Evolutionary conservation across 192 early-diverging fungal genomes (phyloP).

Genomic region (Coemansia sp.): DNA sequence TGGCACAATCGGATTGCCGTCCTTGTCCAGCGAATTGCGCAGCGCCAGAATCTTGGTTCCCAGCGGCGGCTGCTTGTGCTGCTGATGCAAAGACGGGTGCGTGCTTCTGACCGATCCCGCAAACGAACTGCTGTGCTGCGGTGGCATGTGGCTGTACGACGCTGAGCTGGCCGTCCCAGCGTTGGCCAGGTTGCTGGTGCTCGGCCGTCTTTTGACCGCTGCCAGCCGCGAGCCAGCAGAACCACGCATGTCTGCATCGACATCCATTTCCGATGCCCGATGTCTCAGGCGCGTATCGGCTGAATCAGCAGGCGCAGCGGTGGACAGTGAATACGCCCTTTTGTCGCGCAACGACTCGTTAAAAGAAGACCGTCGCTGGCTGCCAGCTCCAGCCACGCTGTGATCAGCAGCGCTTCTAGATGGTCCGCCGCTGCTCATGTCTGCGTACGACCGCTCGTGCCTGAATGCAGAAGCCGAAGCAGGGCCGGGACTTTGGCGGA

Average conservation of each 20-base stretch:
- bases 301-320: neutral
- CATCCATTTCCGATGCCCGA: neutral
- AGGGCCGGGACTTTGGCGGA: neutral
- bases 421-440: neutral
- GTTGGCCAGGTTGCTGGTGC: neutral
- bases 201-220: neutral
- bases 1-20: conserved; percentile 40
- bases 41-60: conserved; percentile 23
- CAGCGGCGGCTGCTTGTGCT: neutral
- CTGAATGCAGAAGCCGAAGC: neutral
- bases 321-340: neutral
- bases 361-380: neutral
- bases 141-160: neutral
- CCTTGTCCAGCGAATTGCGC: conserved; percentile 23
- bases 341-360: neutral
- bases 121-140: neutral
- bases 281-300: neutral
- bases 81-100: neutral
- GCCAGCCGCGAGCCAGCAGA: neutral
- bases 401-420: too few relatives aligned
- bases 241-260: neutral
- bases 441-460: neutral
- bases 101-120: neutral
- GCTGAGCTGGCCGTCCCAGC: neutral
- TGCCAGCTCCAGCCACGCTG: neutral